These are phyloP conservation scores for Serendipita indica DNA, from an alignment of 768 basidiomycete species.

Conservation along the genomic window DNA sequence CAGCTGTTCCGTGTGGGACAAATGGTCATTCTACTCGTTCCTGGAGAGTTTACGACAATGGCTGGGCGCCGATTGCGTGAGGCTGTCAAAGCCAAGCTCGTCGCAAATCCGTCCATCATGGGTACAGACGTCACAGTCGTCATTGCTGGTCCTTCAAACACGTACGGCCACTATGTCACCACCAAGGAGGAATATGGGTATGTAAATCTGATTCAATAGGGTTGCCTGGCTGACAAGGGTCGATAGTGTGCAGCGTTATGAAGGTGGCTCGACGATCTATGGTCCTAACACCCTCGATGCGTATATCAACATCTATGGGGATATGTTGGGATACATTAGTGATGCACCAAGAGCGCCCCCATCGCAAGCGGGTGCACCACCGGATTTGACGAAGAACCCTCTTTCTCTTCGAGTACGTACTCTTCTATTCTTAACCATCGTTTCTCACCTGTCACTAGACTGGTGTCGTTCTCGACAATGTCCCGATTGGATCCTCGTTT, in stretches of 20 bases:
- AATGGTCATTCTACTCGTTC: slow-evolving; percentile 59
- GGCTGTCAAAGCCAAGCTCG: slow-evolving; percentile 47
- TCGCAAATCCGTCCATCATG: slow-evolving; percentile 41
- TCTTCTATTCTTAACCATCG: not conserved
- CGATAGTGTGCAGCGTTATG: slow-evolving; percentile 54
- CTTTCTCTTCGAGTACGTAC: slow-evolving; percentile 47
- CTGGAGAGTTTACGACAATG: slow-evolving; percentile 75
- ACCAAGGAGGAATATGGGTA: slow-evolving; percentile 8
- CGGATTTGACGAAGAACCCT: slow-evolving; percentile 46
- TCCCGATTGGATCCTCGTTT: slow-evolving; percentile 42
- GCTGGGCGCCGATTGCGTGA: slow-evolving; percentile 60
- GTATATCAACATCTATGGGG: slow-evolving; percentile 61
- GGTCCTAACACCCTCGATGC: slow-evolving; percentile 64
- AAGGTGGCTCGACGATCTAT: slow-evolving; percentile 68
- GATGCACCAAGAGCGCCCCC: slow-evolving; percentile 29
- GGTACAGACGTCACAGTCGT: slow-evolving; percentile 60
- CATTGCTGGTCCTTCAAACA: slow-evolving; percentile 68
- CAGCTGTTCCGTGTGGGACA: slow-evolving; percentile 68
- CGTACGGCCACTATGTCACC: slow-evolving; percentile 48
- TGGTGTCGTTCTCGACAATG: slow-evolving; percentile 45
- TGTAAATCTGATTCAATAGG: not conserved
- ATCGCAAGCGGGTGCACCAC: slow-evolving; percentile 47
- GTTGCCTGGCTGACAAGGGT: slow-evolving; percentile 51
- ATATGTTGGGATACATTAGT: slow-evolving; percentile 44
- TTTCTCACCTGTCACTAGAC: slow-evolving; percentile 25